These are phyloP conservation scores for Verbascum thapsus DNA, from an alignment of 257 asterid genomes.

Conservation along the genomic window DNA sequence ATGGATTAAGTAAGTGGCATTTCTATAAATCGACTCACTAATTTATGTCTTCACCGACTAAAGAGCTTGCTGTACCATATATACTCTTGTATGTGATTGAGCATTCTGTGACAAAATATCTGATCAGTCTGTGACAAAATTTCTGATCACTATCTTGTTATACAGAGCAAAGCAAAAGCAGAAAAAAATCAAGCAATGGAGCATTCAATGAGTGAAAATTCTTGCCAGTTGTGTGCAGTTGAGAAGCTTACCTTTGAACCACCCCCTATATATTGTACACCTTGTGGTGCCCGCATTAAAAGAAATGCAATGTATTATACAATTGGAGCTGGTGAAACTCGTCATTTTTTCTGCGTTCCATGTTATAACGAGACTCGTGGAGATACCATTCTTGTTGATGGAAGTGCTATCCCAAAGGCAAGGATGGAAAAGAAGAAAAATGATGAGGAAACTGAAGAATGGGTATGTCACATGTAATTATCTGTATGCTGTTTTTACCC, in stretches of 20 bases:
- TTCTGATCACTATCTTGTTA: constrained; percentile 32
- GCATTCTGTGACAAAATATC: constrained; percentile 14
- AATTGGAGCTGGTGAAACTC: constrained; percentile 84
- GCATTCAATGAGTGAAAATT: constrained; percentile 86
- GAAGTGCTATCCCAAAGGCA: constrained; percentile 67
- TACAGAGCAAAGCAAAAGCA: constrained; percentile 91
- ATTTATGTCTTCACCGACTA: constrained; percentile 15
- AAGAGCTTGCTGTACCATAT: constrained; percentile 20
- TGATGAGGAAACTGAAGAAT: constrained; percentile 98
- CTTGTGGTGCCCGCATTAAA: constrained; percentile 94
- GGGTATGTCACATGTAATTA: constrained; percentile 55
- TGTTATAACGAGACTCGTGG: constrained; percentile 93
- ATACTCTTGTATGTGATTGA: constrained; percentile 12
- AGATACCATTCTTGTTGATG: constrained; percentile 72
- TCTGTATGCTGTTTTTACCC: constrained; percentile 16
- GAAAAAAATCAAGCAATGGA: constrained; percentile 97
- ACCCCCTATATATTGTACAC: constrained; percentile 89
- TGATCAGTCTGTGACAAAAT: constrained; percentile 18
- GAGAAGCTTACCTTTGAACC: constrained; percentile 98
- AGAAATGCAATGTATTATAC: constrained; percentile 94
- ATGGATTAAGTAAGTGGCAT: constrained; percentile 21
- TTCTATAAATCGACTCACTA: constrained; percentile 14
- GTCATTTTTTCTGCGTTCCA: constrained; percentile 83
- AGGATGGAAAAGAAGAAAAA: constrained; percentile 93
- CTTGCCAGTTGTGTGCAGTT: constrained; percentile 98